phyloP scores from a whole-genome alignment of 768 basidiomycete species.

The Rhodotorula kratochvilovae region DNA sequence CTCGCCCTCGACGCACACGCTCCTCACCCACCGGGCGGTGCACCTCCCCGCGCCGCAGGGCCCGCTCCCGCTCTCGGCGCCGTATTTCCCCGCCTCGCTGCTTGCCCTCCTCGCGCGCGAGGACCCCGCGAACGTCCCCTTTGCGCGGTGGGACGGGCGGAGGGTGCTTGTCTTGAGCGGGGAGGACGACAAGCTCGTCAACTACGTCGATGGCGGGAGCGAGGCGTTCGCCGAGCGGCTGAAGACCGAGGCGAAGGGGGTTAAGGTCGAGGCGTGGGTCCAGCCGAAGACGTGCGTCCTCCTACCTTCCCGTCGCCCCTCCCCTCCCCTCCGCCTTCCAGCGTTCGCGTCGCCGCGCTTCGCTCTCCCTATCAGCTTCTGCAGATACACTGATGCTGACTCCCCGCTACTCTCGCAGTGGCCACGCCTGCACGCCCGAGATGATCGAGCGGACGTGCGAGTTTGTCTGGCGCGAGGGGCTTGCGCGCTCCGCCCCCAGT shows the following conservation, averaged over 20 bases:
- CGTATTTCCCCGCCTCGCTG: conserved; percentile 23
- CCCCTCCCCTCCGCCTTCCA: not conserved
- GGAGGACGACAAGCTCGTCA: conserved; percentile 59
- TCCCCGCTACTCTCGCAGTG: conserved; percentile 48
- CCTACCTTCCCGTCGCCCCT: not conserved
- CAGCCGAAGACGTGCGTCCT: conserved; percentile 28
- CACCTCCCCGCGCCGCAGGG: conserved; percentile 11
- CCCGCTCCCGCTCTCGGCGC: conserved; percentile 12
- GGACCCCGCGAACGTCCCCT: conserved; percentile 7
- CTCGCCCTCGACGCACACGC: conserved; percentile 31
- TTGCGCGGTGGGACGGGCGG: conserved; percentile 52
- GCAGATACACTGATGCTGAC: not conserved
- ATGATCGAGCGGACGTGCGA: conserved; percentile 56
- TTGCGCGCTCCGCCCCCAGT: no score
- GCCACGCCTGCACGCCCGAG: conserved; percentile 60
- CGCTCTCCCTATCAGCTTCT: no score
- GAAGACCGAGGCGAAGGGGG: not conserved
- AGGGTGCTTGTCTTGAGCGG: conserved; percentile 70
- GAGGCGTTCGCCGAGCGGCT: conserved; percentile 55
- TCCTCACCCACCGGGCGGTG: conserved; percentile 33
- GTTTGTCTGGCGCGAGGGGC: conserved; percentile 42
- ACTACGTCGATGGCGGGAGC: conserved; percentile 53
- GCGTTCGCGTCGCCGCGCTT: no score
- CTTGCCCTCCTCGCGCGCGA: not conserved
- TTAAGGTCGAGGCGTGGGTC: conserved; percentile 19